Evolutionary conservation across 1,139 yeast species (phyloP).

Genomic region (Diutina scorzettiae): DNA sequence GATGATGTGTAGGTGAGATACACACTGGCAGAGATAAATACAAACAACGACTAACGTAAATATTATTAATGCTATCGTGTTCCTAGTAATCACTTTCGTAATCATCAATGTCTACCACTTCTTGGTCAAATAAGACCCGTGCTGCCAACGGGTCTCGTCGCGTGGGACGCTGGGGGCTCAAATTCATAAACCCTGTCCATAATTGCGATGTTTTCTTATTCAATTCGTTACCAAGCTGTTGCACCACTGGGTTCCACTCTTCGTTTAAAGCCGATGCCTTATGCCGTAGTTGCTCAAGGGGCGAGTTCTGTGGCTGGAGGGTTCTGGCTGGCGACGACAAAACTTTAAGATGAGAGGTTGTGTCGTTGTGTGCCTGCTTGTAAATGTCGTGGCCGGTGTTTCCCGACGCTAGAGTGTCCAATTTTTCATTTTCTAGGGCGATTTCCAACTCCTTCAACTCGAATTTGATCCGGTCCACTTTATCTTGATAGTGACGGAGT

Average conservation of each 20-base stretch:
- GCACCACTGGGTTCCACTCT: background rate
- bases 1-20: conserved; percentile 13
- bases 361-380: conserved; percentile 4
- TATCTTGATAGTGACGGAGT: conserved; percentile 16
- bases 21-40: no score
- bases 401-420: conserved; percentile 8
- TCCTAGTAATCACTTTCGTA: conserved; percentile 12
- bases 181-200: conserved; percentile 14
- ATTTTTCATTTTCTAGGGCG: conserved; percentile 10
- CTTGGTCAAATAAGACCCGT: conserved; percentile 8
- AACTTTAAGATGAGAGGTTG: conserved; percentile 8
- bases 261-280: conserved; percentile 1
- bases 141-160: conserved; percentile 8
- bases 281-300: background rate
- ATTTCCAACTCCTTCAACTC: conserved; percentile 20
- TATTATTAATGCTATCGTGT: no score
- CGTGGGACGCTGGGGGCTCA: conserved; percentile 7
- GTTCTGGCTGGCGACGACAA: conserved; percentile 7
- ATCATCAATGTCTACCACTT: conserved; percentile 17
- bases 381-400: conserved; percentile 8
- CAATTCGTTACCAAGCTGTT: background rate
- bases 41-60: no score
- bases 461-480: conserved; percentile 15
- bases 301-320: conserved; percentile 9
- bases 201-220: conserved; percentile 12